A percentile compares a stretch with the other conserved stretches of the same genome.
phyloP scores from a whole-genome alignment of 768 basidiomycete species.

The Leccinum arenicola region DNA sequence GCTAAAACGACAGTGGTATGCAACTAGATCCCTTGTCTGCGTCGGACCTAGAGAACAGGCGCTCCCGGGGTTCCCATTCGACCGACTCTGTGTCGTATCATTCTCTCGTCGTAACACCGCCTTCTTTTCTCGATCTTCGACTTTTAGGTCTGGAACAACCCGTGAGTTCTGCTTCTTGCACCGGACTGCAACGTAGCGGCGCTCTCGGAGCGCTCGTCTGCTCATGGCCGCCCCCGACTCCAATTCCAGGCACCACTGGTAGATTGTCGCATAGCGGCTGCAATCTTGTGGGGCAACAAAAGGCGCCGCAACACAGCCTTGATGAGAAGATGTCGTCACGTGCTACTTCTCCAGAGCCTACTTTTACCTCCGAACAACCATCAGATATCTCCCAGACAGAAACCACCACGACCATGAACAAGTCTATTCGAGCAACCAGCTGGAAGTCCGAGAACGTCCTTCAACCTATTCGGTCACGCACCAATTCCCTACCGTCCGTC shows the following conservation, averaged over 20 bases:
- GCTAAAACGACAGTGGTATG: slow-evolving; percentile 4
- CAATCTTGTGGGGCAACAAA: slow-evolving; percentile 5
- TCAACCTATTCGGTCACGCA: slow-evolving; percentile 18
- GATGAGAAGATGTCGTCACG: slow-evolving; percentile 9
- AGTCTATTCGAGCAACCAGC: slow-evolving; percentile 3
- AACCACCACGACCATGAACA: slow-evolving; percentile 3
- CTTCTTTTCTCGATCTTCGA: slow-evolving; percentile 16
- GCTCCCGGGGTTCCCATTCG: slow-evolving; percentile 1
- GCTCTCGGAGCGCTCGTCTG: slow-evolving; percentile 9
- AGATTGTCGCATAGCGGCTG: neutral
- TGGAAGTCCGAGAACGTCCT: slow-evolving; percentile 21
- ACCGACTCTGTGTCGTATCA: slow-evolving; percentile 7
- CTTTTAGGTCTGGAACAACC: slow-evolving; percentile 7
- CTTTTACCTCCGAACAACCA: slow-evolving; percentile 12
- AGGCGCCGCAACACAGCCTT: slow-evolving; percentile 9
- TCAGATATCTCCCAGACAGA: neutral
- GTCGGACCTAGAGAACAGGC: slow-evolving; percentile 21
- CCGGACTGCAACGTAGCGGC: slow-evolving; percentile 7
- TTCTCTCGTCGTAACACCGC: slow-evolving; percentile 4
- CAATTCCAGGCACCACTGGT: neutral
- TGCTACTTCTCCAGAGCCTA: slow-evolving; percentile 5
- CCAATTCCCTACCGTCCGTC: slow-evolving; percentile 11
- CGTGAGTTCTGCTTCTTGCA: slow-evolving; percentile 9
- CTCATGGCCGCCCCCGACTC: slow-evolving; percentile 25
- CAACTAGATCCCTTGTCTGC: slow-evolving; percentile 27